phyloP scores from a whole-genome alignment of 768 basidiomycete genomes.

The Collybia sordida region DNA sequence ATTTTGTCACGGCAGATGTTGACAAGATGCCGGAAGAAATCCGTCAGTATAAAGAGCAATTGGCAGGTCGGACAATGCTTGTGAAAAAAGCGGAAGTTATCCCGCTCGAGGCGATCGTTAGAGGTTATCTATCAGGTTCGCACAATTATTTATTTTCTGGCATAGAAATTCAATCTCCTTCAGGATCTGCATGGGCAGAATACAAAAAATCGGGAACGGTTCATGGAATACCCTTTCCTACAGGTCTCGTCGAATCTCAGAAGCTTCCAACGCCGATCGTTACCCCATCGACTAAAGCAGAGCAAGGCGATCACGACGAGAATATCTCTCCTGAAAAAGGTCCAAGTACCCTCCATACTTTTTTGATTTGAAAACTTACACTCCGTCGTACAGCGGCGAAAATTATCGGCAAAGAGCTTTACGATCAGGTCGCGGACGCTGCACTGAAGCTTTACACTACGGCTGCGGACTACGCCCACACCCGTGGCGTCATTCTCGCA shows the following conservation, averaged over 20 bases:
- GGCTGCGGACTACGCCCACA: slow-evolving; percentile 72
- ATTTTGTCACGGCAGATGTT: slow-evolving; percentile 77
- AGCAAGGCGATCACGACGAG: slow-evolving; percentile 92
- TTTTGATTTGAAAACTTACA: slow-evolving; percentile 5
- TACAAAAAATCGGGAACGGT: slow-evolving; percentile 88
- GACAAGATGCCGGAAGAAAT: slow-evolving; percentile 84
- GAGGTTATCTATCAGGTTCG: slow-evolving; percentile 93
- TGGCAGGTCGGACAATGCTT: slow-evolving; percentile 87
- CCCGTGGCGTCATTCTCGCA: slow-evolving; percentile 86
- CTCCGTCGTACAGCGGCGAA: slow-evolving; percentile 47
- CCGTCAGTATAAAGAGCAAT: slow-evolving; percentile 67
- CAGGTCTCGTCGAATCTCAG: slow-evolving; percentile 81
- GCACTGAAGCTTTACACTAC: slow-evolving; percentile 69
- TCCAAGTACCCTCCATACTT: slow-evolving; percentile 18
- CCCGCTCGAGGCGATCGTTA: slow-evolving; percentile 92
- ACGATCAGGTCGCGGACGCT: slow-evolving; percentile 52
- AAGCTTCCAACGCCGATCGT: slow-evolving; percentile 83
- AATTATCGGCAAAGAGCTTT: slow-evolving; percentile 68
- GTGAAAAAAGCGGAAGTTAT: slow-evolving; percentile 87
- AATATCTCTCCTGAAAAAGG: slow-evolving; percentile 88
- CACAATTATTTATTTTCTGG: background rate
- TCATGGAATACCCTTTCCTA: slow-evolving; percentile 78
- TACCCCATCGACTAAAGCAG: slow-evolving; percentile 97
- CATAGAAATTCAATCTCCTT: background rate
- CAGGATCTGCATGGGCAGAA: slow-evolving; percentile 95